These are phyloP conservation scores for Dendryphion nanum DNA, from an alignment of 2,329 filamentous ascomycete species.

Conservation along the genomic window DNA sequence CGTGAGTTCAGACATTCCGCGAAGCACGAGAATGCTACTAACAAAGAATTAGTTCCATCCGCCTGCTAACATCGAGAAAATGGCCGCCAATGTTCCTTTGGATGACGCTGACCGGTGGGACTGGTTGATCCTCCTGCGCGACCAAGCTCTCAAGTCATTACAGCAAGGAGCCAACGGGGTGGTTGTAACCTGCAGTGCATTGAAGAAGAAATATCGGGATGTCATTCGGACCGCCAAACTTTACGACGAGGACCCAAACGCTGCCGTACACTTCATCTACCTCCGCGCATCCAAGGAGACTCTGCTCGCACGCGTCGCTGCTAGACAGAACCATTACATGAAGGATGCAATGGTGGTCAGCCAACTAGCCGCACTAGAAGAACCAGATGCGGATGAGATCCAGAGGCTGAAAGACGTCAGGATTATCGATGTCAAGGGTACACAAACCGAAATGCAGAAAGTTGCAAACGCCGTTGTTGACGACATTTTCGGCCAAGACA, in stretches of 20 bases:
- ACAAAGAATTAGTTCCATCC: conserved; percentile 53
- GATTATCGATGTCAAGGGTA: conserved; percentile 47
- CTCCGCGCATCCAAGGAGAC: conserved; percentile 74
- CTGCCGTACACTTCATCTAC: conserved; percentile 82
- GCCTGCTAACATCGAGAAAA: conserved; percentile 67
- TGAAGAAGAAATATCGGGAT: conserved; percentile 97
- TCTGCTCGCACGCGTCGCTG: conserved; percentile 71
- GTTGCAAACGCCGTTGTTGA: conserved; percentile 42
- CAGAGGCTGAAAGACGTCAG: conserved; percentile 45
- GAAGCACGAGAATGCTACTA: no score
- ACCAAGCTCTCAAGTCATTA: conserved; percentile 42
- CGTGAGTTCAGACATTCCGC: conserved; percentile 40
- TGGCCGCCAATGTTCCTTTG: conserved; percentile 78
- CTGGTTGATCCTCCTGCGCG: conserved; percentile 67
- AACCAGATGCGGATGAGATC: conserved; percentile 67
- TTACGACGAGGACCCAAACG: conserved; percentile 45
- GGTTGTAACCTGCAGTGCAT: conserved; percentile 92
- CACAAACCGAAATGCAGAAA: conserved; percentile 39
- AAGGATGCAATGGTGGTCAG: conserved; percentile 92
- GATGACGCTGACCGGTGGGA: conserved; percentile 96
- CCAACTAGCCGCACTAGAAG: conserved; percentile 86
- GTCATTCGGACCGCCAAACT: conserved; percentile 51
- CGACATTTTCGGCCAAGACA: conserved; percentile 24
- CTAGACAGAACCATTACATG: conserved; percentile 88
- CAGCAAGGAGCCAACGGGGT: conserved; percentile 55